These are phyloP conservation scores for Kwoniella dendrophila DNA, from an alignment of 768 basidiomycete genomes.

Conservation along the genomic window DNA sequence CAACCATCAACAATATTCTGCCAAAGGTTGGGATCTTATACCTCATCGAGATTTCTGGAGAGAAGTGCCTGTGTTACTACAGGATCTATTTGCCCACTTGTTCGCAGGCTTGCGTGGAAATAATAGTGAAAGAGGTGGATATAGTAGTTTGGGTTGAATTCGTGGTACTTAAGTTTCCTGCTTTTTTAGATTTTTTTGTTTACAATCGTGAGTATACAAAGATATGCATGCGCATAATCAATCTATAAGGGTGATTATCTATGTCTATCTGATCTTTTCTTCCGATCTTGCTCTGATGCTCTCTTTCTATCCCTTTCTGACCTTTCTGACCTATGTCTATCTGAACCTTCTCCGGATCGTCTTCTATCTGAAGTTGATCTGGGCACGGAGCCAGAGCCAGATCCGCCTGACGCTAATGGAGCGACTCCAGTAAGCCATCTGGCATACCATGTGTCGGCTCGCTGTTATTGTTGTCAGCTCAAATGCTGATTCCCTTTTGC, in stretches of 20 bases:
- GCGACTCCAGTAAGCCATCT: constrained; percentile 37
- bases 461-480: constrained; percentile 15
- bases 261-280: not conserved
- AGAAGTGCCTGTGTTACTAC: constrained; percentile 43
- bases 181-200: not conserved
- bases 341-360: not conserved
- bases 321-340: not conserved
- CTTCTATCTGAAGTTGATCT: not conserved
- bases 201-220: too few species aligned
- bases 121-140: constrained; percentile 42
- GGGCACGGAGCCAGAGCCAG: not conserved
- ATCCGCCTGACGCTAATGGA: not conserved
- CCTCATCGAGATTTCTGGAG: constrained; percentile 57
- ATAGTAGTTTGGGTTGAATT: constrained; percentile 43
- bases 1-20: constrained; percentile 57
- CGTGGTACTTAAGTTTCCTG: not conserved
- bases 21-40: constrained; percentile 54
- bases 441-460: constrained; percentile 48
- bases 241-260: not conserved
- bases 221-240: not conserved
- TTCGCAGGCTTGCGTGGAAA: constrained; percentile 45
- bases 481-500: not conserved
- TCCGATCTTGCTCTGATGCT: not conserved
- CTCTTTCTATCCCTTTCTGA: not conserved
- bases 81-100: constrained; percentile 49